Evolutionary conservation across 257 asterid genomes (phyloP), one percentile per base, ranked within the genome.

Genomic region (Capsicum rhomboideum): DNA sequence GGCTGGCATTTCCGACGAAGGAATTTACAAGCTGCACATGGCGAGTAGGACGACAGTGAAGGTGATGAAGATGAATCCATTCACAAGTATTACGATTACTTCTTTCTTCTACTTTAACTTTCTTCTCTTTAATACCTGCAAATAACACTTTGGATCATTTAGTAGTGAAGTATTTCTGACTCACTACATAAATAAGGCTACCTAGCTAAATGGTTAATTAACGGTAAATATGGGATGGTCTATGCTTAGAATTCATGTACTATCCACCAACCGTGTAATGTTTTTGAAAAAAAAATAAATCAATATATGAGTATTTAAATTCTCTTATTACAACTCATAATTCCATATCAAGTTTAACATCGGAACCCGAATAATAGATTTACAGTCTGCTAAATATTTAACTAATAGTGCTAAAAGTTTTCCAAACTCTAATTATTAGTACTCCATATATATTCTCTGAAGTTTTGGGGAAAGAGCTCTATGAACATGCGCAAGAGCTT

Each of bases 11-110:
- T 92, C 3, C 97, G 90, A 2, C 97, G 93, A n/a, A 92, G 92
- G 87, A 92, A 91, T 85, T 92, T 92, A 89, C 97, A 92, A 16
- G 97, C 97, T 1, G 97, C 97, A 85, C 97, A 92, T 4, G 97
- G 97, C 0, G 94, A 89, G 80, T 90, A 90, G 14, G 97, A 91
- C 2, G 93, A 88, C 0, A 92, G 90, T 44, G 96, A 90, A 93
- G 91, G 89, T 10, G 55, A 42, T 31, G 64, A 46, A 50, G 59
- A 54, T 10, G 83, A n/a, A n/a, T n/a, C 83, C 69, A 53, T 79
- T 31, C 12, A 59, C 71, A 11, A 53, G 18, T 42, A 56, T 17
- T 14, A 54, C 3, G 28, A 20, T 2, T 50, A 61, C 0, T 6
- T 17, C 12, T 81, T 50, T 71, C 44, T 82, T 40, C 21, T 16